These are phyloP conservation scores for Macrocybe sp. DNA, from an alignment of 1,284 basidiomycete species.

Conservation along the genomic window DNA sequence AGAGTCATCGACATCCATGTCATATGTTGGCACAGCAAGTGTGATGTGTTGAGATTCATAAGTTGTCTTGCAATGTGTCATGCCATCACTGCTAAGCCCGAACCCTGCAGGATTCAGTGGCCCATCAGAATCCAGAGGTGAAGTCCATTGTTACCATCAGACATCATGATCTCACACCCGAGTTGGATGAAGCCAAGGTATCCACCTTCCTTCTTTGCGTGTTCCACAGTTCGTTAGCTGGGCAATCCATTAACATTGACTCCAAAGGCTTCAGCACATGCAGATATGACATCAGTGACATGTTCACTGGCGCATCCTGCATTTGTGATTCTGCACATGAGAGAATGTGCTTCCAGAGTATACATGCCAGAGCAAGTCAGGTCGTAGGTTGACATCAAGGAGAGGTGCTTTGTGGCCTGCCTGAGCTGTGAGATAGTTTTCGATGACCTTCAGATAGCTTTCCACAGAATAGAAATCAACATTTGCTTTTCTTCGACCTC, in stretches of 20 bases:
- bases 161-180: not conserved
- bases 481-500: too few species aligned
- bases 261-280: slow-evolving; percentile 2
- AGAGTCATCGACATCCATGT: not conserved
- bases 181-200: slow-evolving; percentile 1
- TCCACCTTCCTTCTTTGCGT: slow-evolving; percentile 1
- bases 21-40: slow-evolving; percentile 7
- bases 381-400: too few species aligned
- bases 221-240: slow-evolving; percentile 1
- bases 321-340: not conserved
- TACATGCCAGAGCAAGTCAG: too few species aligned
- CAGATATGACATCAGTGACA: not conserved
- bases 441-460: too few species aligned
- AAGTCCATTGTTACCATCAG: not conserved
- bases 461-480: too few species aligned
- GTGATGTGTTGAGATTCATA: slow-evolving; percentile 8
- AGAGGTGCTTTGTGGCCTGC: too few species aligned
- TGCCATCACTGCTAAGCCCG: slow-evolving; percentile 13
- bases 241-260: not conserved
- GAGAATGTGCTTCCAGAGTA: not conserved
- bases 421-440: too few species aligned
- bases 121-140: not conserved
- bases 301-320: slow-evolving; percentile 1
- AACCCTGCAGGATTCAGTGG: not conserved
- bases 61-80: slow-evolving; percentile 9